Conservation (phyloP, 441 rosid species). For the Corymbia calophylla region DNA sequence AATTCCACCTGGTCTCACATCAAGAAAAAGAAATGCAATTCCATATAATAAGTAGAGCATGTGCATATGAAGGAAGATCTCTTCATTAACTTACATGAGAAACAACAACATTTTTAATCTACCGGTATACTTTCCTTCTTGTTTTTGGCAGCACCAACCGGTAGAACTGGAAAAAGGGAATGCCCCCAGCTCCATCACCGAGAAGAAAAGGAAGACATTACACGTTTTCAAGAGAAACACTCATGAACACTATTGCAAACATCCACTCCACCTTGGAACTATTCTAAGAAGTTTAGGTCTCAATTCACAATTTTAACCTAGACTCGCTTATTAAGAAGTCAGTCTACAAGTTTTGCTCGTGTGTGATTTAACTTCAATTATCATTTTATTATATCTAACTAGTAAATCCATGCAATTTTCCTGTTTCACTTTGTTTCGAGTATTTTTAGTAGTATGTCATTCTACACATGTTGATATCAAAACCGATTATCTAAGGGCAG, state of each 20-base stretch:
- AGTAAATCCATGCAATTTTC: no score
- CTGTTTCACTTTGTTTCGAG: no score
- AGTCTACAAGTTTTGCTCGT: neutral
- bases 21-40: neutral
- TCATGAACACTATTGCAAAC: neutral
- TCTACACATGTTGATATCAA: no score
- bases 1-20: neutral
- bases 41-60: neutral
- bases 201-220: neutral
- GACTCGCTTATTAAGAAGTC: neutral
- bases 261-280: neutral
- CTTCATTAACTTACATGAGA: neutral
- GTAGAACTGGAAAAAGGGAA: neutral
- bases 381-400: no score
- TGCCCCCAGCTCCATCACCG: neutral
- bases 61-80: neutral
- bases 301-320: neutral
- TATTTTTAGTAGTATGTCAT: no score
- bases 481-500: no score
- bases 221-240: neutral
- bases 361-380: no score
- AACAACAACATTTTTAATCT: neutral
- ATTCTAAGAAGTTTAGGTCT: neutral
- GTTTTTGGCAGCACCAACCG: neutral
- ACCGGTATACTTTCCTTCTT: neutral